Evolutionary conservation across 257 asterid species (phyloP), one percentile per base, ranked within the genome.

Genomic region (Nyctanthes arbortristis): DNA sequence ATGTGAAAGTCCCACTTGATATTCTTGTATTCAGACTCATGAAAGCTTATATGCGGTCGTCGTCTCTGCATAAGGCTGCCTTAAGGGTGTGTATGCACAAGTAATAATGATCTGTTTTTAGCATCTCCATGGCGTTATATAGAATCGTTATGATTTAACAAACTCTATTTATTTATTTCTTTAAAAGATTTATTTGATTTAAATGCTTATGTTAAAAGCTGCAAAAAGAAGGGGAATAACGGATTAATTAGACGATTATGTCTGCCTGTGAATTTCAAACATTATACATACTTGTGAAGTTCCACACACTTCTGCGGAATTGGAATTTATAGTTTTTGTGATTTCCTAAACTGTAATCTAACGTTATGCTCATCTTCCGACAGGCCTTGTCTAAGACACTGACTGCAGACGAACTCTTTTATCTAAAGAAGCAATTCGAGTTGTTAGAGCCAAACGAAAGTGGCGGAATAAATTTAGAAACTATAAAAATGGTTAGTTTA

Each of bases 1-100:
- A 61, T 16, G 72, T 70, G 30, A 75, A 62, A 57, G 77, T 78
- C 18, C 81, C 79, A 5, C 84, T 88, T 16, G 96, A 89, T 73
- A 68, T 81, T 61, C 79, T 72, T 58, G 37, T 86, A 63, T 87
- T 89, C 65, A 73, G 80, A 69, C 88, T 79, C 65, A 73, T 89
- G 88, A 89, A 84, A 71, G 80, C 72, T 1, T 89, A 87, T 60
- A 87, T 89, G 96, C 77, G 78, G 34, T 87, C 96, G 0, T 84
- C 93, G 14, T 73, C 89, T 74, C 63, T 89, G 82, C 91, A 85
- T 57, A 84, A 88, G 77, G 91, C 93, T 61, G 93, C 93, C 66
- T 79, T 89, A 73, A 75, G 85, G 91, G 96, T 89, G 78, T 66
- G 89, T 76, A 66, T 62, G 34, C 5, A 30, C 32, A 36, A 13